These are phyloP conservation scores for Thermomyces lanuginosus DNA, from an alignment of 2,329 filamentous ascomycete species.

Conservation along the genomic window DNA sequence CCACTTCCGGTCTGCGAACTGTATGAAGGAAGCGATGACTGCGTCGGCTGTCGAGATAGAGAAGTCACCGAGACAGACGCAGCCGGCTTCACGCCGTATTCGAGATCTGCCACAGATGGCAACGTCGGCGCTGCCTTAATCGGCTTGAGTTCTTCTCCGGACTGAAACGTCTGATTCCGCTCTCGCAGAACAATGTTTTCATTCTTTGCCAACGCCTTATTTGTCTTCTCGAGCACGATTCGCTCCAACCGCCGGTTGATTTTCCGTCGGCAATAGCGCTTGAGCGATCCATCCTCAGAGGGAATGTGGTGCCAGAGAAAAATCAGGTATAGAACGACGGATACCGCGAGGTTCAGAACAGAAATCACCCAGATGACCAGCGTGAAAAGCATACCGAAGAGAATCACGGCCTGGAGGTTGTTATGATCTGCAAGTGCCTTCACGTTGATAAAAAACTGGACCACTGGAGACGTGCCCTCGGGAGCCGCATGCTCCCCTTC, in stretches of 20 bases:
- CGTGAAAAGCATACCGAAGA: slow-evolving; percentile 86
- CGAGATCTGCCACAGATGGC: slow-evolving; percentile 40
- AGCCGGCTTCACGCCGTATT: slow-evolving; percentile 19
- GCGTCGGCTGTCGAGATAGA: slow-evolving; percentile 44
- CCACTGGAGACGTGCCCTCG: slow-evolving; percentile 46
- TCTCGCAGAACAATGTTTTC: slow-evolving; percentile 46
- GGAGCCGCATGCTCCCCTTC: slow-evolving; percentile 34
- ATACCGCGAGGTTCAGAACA: slow-evolving; percentile 54
- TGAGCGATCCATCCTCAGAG: slow-evolving; percentile 59
- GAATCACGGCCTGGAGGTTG: slow-evolving; percentile 61
- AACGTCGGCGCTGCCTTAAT: slow-evolving; percentile 33
- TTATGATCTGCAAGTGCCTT: slow-evolving; percentile 54
- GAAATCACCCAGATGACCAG: slow-evolving; percentile 77
- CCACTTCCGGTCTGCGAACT: slow-evolving; percentile 37
- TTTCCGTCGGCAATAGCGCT: slow-evolving; percentile 79
- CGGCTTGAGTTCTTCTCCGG: slow-evolving; percentile 18
- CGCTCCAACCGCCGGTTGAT: slow-evolving; percentile 69
- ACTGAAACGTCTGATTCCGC: slow-evolving; percentile 32
- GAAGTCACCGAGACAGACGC: slow-evolving; percentile 24
- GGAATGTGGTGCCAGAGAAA: slow-evolving; percentile 93
- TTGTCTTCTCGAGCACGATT: slow-evolving; percentile 74
- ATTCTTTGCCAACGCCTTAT: slow-evolving; percentile 62
- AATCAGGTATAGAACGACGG: slow-evolving; percentile 62
- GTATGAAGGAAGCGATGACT: slow-evolving; percentile 46
- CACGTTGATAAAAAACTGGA: slow-evolving; percentile 73